Evolutionary conservation across 106 monocot species (phyloP), one percentile per base, ranked within the genome.

Genomic region (Dioscorea zingiberensis): DNA sequence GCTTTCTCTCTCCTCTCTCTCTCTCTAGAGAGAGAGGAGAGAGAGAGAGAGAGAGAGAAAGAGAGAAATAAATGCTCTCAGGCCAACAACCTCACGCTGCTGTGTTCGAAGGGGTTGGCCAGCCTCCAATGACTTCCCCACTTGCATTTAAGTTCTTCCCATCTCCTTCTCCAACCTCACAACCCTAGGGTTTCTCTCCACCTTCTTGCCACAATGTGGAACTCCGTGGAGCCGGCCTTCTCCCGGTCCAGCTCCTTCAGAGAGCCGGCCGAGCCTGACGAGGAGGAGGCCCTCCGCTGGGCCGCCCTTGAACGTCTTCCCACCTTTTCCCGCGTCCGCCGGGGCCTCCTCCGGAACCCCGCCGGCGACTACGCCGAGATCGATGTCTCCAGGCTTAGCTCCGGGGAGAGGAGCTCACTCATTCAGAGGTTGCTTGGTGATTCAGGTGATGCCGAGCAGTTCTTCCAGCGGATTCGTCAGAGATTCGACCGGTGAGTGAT

Each of bases 231-330:
- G 58, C 66, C 76, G 25, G 82, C 74, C 25, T 98, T 98, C 86
- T 89, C 88, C 44, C 63, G 91, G 64, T 84, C 86, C 54, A 86
- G 77, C 63, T 98, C 97, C 13, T 84, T 60, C 80, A 26, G 93
- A 23, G 74, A 74, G 13, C 45, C 22, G 74, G 24, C 51, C 26
- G 74, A 11, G 47, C 27, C 49, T 24, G 83, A 92, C 23, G 95
- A 91, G 25, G 91, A 92, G 77, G 84, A 84, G 77, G 84, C 85
- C 60, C 80, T 98, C 63, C 83, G 77, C 15, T 86, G 93, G 97
- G 97, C 97, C 27, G 97, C 97, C 23, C 67, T 98, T 44, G 78
- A 98, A 82, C 76, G 97, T 13, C 83, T 98, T 8, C 97, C 97
- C 1, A 98, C 92, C 13, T 75, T 74, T 59, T 26, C 59, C 24